Percentiles rank a stretch among this genome's conserved stretches.
phyloP scores from a whole-genome alignment of 2,329 filamentous ascomycete genomes.

The Verticillium tricorpus region DNA sequence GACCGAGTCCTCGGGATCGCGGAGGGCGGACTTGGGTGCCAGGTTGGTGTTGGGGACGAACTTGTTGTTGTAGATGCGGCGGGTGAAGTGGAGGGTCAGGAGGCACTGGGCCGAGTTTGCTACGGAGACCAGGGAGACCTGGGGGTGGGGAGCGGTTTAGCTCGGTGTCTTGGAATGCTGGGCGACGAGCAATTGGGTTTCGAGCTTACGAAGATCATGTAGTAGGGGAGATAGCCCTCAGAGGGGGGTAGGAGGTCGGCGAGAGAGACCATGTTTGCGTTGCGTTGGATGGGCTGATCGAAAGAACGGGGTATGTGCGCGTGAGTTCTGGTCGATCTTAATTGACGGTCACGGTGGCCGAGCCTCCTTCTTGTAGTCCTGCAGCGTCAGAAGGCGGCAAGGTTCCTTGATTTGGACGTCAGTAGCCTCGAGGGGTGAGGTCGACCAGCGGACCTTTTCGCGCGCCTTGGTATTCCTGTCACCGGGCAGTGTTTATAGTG shows the following conservation, averaged over 20 bases:
- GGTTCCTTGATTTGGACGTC: background rate
- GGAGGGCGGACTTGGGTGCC: slow-evolving; percentile 31
- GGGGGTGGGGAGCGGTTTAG: background rate
- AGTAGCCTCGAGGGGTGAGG: background rate
- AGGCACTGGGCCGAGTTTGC: slow-evolving; percentile 86
- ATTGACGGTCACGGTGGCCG: background rate
- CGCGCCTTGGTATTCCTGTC: background rate
- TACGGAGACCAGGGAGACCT: slow-evolving; percentile 80
- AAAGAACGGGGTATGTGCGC: background rate
- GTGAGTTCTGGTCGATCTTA: background rate
- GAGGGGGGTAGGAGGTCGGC: slow-evolving; percentile 40
- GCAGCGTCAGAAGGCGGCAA: background rate
- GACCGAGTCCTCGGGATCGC: slow-evolving; percentile 48
- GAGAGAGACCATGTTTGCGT: slow-evolving; percentile 38
- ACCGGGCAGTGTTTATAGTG: background rate
- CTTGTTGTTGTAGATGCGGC: slow-evolving; percentile 75
- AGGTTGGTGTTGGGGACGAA: slow-evolving; percentile 49
- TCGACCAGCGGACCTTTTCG: background rate
- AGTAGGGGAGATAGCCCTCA: slow-evolving; percentile 54
- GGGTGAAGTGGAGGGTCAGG: slow-evolving; percentile 71
- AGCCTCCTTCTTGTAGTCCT: background rate
- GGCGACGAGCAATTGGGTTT: too few species aligned
- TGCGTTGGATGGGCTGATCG: background rate
- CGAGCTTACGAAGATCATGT: slow-evolving; percentile 49
- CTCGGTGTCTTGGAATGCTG: background rate